A percentile compares a stretch with the other conserved stretches of the same genome.
These are phyloP conservation scores for Suhomyces sp. DNA, from an alignment of 805 yeast genomes.

Conservation along the genomic window DNA sequence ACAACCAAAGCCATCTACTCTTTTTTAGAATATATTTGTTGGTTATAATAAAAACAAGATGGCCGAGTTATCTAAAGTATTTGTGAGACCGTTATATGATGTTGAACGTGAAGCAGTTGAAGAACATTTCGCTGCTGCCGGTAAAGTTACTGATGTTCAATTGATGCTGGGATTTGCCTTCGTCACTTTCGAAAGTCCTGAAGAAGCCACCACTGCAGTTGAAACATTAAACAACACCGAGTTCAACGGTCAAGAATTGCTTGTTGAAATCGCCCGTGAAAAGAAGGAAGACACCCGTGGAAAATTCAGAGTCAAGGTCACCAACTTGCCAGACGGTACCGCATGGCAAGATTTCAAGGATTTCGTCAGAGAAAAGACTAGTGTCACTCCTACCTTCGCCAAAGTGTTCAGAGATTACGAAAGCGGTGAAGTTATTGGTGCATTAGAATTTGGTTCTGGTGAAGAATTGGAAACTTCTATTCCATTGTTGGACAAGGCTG, in stretches of 20 bases:
- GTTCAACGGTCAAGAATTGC: slow-evolving; percentile 49
- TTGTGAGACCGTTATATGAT: slow-evolving; percentile 62
- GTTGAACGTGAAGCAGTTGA: slow-evolving; percentile 54
- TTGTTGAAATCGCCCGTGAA: slow-evolving; percentile 54
- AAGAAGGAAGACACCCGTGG: slow-evolving; percentile 63
- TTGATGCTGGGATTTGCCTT: slow-evolving; percentile 84
- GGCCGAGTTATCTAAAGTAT: slow-evolving; percentile 29
- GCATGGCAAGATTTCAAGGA: slow-evolving; percentile 92
- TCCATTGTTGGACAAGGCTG: slow-evolving; percentile 65
- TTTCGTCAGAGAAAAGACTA: slow-evolving; percentile 74
- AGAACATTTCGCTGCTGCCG: slow-evolving; percentile 64
- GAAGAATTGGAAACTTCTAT: slow-evolving; percentile 77
- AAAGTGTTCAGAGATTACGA: slow-evolving; percentile 49
- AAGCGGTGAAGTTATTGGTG: slow-evolving; percentile 46
- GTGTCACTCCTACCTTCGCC: slow-evolving; percentile 60
- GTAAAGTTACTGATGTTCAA: slow-evolving; percentile 65
- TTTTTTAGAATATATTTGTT: neutral
- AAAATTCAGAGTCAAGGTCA: slow-evolving; percentile 67
- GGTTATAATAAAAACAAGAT: neutral
- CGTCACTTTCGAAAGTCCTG: slow-evolving; percentile 74
- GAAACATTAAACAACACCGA: slow-evolving; percentile 44
- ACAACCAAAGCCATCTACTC: neutral
- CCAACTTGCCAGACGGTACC: slow-evolving; percentile 69
- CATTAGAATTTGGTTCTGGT: slow-evolving; percentile 57
- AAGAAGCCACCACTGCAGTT: slow-evolving; percentile 49